Conservation (phyloP, 805 yeast genomes). For the Metschnikowia shivogae region DNA sequence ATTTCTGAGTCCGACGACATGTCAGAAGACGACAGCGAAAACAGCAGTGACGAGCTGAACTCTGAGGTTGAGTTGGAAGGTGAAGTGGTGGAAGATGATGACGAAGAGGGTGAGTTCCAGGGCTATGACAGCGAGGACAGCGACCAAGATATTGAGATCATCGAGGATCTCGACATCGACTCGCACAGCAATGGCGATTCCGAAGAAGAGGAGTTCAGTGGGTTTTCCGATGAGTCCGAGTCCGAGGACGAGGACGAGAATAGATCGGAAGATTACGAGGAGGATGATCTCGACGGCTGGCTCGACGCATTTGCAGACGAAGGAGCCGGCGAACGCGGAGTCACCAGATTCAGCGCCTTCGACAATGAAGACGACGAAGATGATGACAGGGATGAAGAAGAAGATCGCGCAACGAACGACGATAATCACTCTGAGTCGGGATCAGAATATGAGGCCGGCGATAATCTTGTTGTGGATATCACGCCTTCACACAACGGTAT, state of each 20-base stretch:
- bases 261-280: constrained; percentile 27
- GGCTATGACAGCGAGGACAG: constrained; percentile 22
- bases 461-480: not conserved
- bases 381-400: constrained; percentile 12
- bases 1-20: constrained; percentile 28
- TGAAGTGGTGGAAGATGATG: constrained; percentile 20
- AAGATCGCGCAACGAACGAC: constrained; percentile 18
- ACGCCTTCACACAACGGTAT: not conserved
- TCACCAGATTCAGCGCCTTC: constrained; percentile 8
- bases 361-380: constrained; percentile 17
- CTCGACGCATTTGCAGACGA: constrained; percentile 35
- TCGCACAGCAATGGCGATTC: constrained; percentile 30
- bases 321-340: constrained; percentile 6
- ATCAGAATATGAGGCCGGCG: not conserved
- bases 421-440: constrained; percentile 10
- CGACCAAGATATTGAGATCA: constrained; percentile 34
- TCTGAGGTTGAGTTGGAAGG: constrained; percentile 24
- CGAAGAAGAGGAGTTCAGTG: constrained; percentile 25
- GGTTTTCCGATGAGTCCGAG: constrained; percentile 18
- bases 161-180: constrained; percentile 29
- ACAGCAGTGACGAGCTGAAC: constrained; percentile 21
- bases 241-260: constrained; percentile 26
- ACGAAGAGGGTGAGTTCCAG: constrained; percentile 16
- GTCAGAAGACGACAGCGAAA: constrained; percentile 21
- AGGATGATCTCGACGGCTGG: constrained; percentile 39